Evolutionary conservation across 495 filamentous ascomycete species (phyloP).

Genomic region (Poronia punctata): DNA sequence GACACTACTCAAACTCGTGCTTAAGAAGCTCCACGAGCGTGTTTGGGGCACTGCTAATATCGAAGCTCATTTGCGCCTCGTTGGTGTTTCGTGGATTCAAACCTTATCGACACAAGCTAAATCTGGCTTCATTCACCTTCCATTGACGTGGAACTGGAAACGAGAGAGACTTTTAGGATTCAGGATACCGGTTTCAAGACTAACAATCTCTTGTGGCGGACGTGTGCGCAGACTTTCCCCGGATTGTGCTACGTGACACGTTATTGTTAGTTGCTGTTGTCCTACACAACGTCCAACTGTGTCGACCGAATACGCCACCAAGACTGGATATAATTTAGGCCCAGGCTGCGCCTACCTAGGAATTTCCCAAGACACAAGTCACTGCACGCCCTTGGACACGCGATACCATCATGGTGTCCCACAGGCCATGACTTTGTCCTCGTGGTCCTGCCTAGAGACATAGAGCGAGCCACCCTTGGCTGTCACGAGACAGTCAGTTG

Average conservation of each 20-base stretch:
- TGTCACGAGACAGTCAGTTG: conserved; percentile 25
- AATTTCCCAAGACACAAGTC: conserved; percentile 1
- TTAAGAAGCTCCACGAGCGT: no score
- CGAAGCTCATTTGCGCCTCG: no score
- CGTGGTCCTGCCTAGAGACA: conserved; percentile 34
- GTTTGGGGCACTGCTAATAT: no score
- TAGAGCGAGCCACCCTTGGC: conserved; percentile 29
- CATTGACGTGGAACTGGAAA: no score
- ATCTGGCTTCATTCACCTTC: no score
- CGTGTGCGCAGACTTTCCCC: conserved; percentile 13
- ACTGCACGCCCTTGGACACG: conserved; percentile 10
- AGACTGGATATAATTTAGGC: conserved; percentile 1
- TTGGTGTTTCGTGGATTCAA: no score
- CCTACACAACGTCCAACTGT: conserved; percentile 14
- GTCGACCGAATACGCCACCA: conserved; percentile 13
- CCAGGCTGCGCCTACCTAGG: conserved; percentile 3
- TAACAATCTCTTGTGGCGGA: conserved; percentile 4
- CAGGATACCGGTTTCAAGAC: conserved; percentile 1
- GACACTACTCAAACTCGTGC: no score
- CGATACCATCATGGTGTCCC: conserved; percentile 12
- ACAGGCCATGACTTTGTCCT: conserved; percentile 42
- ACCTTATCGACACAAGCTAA: no score
- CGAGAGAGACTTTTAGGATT: no score
- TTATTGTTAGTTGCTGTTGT: conserved; percentile 13
- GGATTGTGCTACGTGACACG: conserved; percentile 18